These are phyloP conservation scores for Cryptococcus floricola DNA, from an alignment of 1,284 basidiomycete species.

Conservation along the genomic window DNA sequence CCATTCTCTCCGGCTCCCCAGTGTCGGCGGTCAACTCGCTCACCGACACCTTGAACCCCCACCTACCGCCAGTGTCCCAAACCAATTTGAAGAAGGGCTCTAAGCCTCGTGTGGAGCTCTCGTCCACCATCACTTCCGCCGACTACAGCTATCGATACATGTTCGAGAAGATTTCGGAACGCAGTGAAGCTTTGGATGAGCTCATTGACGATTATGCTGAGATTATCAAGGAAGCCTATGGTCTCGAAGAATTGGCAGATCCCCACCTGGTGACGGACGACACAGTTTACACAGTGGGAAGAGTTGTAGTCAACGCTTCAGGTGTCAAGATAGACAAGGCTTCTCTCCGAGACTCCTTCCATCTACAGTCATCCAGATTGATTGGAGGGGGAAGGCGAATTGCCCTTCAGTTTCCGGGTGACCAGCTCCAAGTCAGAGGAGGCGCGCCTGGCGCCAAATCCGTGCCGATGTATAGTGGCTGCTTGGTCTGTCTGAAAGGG, in stretches of 20 bases:
- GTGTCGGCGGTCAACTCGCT: slow-evolving; percentile 32
- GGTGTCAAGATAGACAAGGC: slow-evolving; percentile 23
- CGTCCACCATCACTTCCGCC: slow-evolving; percentile 27
- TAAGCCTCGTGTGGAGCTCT: slow-evolving; percentile 28
- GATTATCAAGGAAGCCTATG: slow-evolving; percentile 65
- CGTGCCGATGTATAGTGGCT: slow-evolving; percentile 81
- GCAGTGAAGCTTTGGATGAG: slow-evolving; percentile 76
- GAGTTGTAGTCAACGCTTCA: slow-evolving; percentile 68
- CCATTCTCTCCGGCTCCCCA: slow-evolving; percentile 17
- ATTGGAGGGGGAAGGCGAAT: slow-evolving; percentile 69
- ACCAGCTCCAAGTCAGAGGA: slow-evolving; percentile 63
- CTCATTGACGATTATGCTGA: slow-evolving; percentile 78
- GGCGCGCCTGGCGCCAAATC: slow-evolving; percentile 61
- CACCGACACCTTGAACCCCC: slow-evolving; percentile 47
- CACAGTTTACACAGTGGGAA: slow-evolving; percentile 70
- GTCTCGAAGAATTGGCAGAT: slow-evolving; percentile 68
- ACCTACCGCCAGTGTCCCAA: slow-evolving; percentile 23
- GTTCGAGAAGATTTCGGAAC: slow-evolving; percentile 80
- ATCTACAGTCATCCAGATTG: slow-evolving; percentile 75
- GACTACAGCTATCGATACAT: slow-evolving; percentile 67
- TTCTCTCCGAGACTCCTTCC: slow-evolving; percentile 62
- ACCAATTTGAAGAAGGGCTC: slow-evolving; percentile 13
- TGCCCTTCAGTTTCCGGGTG: slow-evolving; percentile 62
- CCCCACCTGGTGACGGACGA: slow-evolving; percentile 72
- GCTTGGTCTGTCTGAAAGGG: slow-evolving; percentile 81